A percentile compares a stretch with the other conserved stretches of the same genome.
These are phyloP conservation scores for Tillandsia fasciculata DNA, from an alignment of 176 grass and related monocot species.

Conservation along the genomic window DNA sequence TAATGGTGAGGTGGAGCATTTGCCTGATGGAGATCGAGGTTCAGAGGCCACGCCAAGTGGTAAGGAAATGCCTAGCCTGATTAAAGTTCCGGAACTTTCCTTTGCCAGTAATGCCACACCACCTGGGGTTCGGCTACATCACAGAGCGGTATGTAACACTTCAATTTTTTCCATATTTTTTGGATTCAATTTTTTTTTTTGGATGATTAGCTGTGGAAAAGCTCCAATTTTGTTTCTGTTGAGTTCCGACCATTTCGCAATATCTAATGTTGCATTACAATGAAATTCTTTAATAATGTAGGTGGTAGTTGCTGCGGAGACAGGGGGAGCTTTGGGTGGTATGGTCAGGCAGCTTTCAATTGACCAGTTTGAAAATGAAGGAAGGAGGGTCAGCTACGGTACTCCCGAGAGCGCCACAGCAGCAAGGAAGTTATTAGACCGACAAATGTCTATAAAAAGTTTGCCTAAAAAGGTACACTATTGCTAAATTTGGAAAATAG, in stretches of 20 bases:
- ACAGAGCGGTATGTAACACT: conserved; percentile 35
- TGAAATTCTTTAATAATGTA: conserved; percentile 11
- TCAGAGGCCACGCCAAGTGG: conserved; percentile 17
- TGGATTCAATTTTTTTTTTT: not conserved
- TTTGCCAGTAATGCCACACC: conserved; percentile 12
- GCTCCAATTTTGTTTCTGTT: not conserved
- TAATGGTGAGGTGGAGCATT: conserved; percentile 21
- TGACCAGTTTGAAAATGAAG: conserved; percentile 63
- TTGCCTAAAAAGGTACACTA: conserved; percentile 38
- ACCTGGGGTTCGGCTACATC: conserved; percentile 44
- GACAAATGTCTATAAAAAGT: conserved; percentile 48
- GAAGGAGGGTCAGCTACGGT: conserved; percentile 48
- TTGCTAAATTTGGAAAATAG: not conserved
- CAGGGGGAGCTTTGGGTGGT: conserved; percentile 44
- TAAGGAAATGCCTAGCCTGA: conserved; percentile 18
- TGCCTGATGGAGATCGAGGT: conserved; percentile 24
- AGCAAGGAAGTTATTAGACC: conserved; percentile 42
- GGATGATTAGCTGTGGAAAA: not conserved
- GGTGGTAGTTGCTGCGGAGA: conserved; percentile 43
- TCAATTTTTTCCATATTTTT: conserved; percentile 1
- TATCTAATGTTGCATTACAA: too few relatives aligned
- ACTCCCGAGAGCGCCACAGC: conserved; percentile 43
- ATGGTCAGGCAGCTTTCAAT: conserved; percentile 52
- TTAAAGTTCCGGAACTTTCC: conserved; percentile 27
- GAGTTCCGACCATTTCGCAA: not conserved